Percentiles rank a stretch among this genome's conserved stretches.
Conservation (phyloP, 2,329 filamentous ascomycete genomes). For the Aspergillus pseudoterreus region DNA sequence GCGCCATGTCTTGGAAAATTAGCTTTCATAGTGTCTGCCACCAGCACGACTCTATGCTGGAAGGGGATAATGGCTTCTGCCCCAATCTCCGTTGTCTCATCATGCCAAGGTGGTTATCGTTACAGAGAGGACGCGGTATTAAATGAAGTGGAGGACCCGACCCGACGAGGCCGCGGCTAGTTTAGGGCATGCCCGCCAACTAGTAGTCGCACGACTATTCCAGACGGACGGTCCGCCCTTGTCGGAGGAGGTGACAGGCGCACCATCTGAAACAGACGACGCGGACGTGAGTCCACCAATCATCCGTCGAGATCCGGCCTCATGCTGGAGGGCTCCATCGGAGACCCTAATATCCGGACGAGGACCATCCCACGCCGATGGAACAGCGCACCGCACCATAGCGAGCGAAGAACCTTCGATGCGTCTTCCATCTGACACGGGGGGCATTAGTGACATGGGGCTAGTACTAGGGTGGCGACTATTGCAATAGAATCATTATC, state of each 20-base stretch:
- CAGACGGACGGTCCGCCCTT: too few species aligned
- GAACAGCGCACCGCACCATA: neutral
- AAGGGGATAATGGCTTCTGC: too few species aligned
- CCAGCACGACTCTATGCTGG: too few species aligned
- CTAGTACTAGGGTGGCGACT: too few species aligned
- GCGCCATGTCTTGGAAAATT: neutral
- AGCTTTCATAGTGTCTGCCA: neutral
- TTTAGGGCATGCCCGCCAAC: neutral
- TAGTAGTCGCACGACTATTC: neutral
- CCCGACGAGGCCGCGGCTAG: neutral
- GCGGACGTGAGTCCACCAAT: conserved; percentile 12
- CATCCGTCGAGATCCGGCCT: neutral
- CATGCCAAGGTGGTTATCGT: neutral
- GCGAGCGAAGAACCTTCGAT: neutral
- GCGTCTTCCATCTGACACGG: conserved; percentile 6
- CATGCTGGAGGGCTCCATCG: neutral
- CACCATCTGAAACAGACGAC: conserved; percentile 20
- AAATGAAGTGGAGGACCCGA: neutral
- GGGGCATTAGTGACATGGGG: neutral
- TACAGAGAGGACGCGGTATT: neutral
- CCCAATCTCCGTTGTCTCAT: neutral
- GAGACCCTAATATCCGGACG: too few species aligned
- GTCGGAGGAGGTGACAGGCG: conserved; percentile 3
- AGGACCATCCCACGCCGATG: neutral
- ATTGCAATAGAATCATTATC: neutral